Percentiles rank a stretch among this genome's conserved stretches.
Evolutionary conservation across 176 grass and related monocot genomes (phyloP).

Genomic region (Hordeum vulgare): MorexV3_pseudomolecules_assembly NC_058518.1:511872001-511872500

Average conservation of each 20-base stretch:
- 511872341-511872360: constrained; percentile 34
- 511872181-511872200: background rate
- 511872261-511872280: constrained; percentile 26
- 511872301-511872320: constrained; percentile 3
- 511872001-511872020: constrained; percentile 43
- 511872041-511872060: constrained; percentile 11
- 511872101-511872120: constrained; percentile 47
- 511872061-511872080: constrained; percentile 17
- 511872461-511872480: constrained; percentile 31
- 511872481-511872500: constrained; percentile 26
- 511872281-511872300: constrained; percentile 20
- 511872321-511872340: constrained; percentile 14
- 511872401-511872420: constrained; percentile 13
- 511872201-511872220: background rate
- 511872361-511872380: constrained; percentile 27
- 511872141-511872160: background rate
- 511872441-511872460: background rate
- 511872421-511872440: background rate
- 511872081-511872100: constrained; percentile 18
- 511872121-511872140: background rate
- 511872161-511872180: background rate
- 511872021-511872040: background rate
- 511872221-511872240: background rate
- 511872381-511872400: constrained; percentile 21
- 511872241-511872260: constrained; percentile 20